A percentile compares a stretch with the other conserved stretches of the same genome.
These are phyloP conservation scores for Sporodiniella umbellata DNA, from an alignment of 371 early-diverging fungal species.

Conservation along the genomic window DNA sequence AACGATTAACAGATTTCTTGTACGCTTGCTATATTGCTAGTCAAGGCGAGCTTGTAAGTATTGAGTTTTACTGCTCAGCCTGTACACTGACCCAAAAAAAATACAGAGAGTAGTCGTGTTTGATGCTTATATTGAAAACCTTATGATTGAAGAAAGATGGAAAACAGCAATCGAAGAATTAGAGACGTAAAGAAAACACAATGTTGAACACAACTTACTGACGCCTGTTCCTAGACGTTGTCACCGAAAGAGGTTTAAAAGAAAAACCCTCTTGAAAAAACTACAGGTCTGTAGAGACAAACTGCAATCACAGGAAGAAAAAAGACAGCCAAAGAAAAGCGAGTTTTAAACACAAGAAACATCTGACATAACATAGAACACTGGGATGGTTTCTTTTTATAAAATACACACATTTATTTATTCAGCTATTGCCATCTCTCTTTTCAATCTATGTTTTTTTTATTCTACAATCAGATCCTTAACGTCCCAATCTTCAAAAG, in stretches of 20 bases:
- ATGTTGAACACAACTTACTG: no score
- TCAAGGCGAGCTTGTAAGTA: not conserved
- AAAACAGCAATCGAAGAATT: not conserved
- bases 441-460: slow-evolving; percentile 1
- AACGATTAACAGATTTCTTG: not conserved
- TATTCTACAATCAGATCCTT: slow-evolving; percentile 82
- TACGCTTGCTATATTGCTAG: not conserved
- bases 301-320: not conserved
- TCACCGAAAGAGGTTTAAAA: not conserved
- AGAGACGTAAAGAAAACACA: not conserved
- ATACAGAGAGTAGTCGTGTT: not conserved
- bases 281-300: not conserved
- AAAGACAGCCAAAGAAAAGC: not conserved
- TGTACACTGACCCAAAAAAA: no score
- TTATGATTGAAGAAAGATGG: not conserved
- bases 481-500: slow-evolving; percentile 98
- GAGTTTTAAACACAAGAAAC: no score
- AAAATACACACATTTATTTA: not conserved
- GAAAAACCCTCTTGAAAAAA: not conserved
- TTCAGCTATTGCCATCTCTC: not conserved
- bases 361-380: no score
- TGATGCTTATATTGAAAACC: slow-evolving; percentile 1
- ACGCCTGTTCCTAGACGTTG: not conserved
- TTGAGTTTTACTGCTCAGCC: not conserved
- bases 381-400: not conserved